Percentiles rank a stretch among this genome's conserved stretches.
These are phyloP conservation scores for Trametes sanguinea DNA, from an alignment of 768 basidiomycete genomes.

Conservation along the genomic window DNA sequence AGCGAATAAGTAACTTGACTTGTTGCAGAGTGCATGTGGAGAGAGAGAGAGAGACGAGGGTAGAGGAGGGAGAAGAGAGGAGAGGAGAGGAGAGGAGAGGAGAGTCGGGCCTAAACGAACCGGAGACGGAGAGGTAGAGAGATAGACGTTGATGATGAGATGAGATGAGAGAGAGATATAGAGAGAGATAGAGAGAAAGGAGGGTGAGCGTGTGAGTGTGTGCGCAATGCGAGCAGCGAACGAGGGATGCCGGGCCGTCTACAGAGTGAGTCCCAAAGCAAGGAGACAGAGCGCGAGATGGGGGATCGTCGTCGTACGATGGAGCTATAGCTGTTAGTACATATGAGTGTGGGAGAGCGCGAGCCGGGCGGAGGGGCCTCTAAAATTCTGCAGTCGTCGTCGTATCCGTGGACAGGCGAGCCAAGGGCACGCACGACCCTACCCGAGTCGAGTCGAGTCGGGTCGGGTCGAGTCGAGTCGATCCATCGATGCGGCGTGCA, in stretches of 20 bases:
- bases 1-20: slow-evolving; percentile 20
- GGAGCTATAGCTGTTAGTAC: slow-evolving; percentile 18
- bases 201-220: neutral
- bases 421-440: neutral
- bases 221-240: no score
- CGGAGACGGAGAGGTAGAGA: neutral
- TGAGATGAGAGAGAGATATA: neutral
- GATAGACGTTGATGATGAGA: neutral
- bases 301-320: neutral
- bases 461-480: neutral
- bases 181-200: neutral
- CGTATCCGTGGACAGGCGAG: neutral
- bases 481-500: neutral
- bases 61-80: neutral
- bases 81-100: neutral
- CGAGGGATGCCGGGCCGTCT: slow-evolving; percentile 17
- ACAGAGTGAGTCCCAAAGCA: slow-evolving; percentile 24
- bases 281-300: slow-evolving; percentile 1
- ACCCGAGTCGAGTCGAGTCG: neutral
- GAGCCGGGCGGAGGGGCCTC: neutral
- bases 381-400: slow-evolving; percentile 2
- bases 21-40: slow-evolving; percentile 15
- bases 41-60: neutral
- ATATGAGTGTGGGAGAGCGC: slow-evolving; percentile 21
- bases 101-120: neutral